These are phyloP conservation scores for Backusella luteola DNA, from an alignment of 192 early-diverging fungal genomes.

Conservation along the genomic window DNA sequence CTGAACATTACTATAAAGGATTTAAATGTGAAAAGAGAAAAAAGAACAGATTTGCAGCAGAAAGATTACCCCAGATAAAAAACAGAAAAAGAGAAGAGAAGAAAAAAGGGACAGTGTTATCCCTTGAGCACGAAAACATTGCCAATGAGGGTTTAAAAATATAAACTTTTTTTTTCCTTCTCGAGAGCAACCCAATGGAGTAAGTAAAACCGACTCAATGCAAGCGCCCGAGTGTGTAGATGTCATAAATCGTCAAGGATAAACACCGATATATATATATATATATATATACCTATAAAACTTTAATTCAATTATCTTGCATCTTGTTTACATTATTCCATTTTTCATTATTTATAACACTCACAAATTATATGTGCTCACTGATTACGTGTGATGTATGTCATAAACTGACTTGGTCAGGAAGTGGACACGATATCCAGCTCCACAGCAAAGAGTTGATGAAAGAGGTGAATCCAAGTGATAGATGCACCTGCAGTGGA, in stretches of 20 bases:
- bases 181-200: not conserved
- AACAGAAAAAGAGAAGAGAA: not conserved
- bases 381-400: not conserved
- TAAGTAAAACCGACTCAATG: not conserved
- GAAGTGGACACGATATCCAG: not conserved
- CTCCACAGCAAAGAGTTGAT: not conserved
- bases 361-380: not conserved
- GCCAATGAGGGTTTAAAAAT: too few species aligned
- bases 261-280: not conserved
- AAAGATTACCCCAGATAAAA: too few species aligned
- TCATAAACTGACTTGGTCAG: not conserved
- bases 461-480: not conserved
- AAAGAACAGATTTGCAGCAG: too few species aligned
- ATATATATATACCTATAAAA: not conserved
- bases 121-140: not conserved
- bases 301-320: not conserved
- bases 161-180: not conserved
- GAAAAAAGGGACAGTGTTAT: not conserved
- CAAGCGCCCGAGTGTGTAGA: not conserved
- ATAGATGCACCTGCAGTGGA: not conserved
- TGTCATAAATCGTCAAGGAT: not conserved
- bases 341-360: not conserved
- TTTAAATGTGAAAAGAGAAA: too few species aligned
- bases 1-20: too few species aligned
- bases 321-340: not conserved